phyloP scores from a whole-genome alignment of 225 moss, liverwort and hornwort genomes.

The Bryoerythrophyllum caledonicum region DNA sequence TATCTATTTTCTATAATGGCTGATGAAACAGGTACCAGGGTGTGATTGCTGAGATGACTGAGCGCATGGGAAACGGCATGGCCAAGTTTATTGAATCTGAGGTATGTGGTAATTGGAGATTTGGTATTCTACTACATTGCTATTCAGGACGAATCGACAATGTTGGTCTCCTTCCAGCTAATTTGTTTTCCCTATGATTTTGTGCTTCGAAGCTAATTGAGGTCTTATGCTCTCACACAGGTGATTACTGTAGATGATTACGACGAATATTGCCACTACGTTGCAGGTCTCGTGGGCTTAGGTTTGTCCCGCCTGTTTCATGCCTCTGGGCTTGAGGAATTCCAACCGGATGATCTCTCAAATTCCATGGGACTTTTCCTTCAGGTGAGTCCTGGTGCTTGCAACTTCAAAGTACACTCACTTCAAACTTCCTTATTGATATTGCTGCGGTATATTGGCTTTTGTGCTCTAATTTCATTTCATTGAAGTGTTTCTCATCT shows the following conservation, averaged over 20 bases:
- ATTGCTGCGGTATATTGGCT: background rate
- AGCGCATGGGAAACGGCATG: constrained; percentile 95
- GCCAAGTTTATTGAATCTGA: constrained; percentile 84
- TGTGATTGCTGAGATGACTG: constrained; percentile 85
- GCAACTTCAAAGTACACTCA: background rate
- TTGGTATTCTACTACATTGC: constrained; percentile 3
- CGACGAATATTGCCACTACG: constrained; percentile 97
- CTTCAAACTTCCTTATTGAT: constrained; percentile 3
- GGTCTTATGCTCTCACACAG: constrained; percentile 33
- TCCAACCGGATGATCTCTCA: constrained; percentile 82
- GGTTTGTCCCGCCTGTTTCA: constrained; percentile 87
- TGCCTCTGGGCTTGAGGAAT: constrained; percentile 72
- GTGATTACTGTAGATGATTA: constrained; percentile 85
- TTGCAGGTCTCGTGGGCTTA: constrained; percentile 91
- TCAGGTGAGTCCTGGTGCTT: constrained; percentile 56
- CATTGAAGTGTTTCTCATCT: constrained; percentile 1
- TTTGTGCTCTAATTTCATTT: constrained; percentile 10
- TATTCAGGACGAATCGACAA: background rate
- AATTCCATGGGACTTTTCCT: constrained; percentile 97
- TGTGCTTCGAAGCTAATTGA: constrained; percentile 17
- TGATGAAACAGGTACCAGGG: constrained; percentile 71
- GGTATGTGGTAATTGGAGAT: constrained; percentile 32
- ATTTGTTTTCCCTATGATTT: background rate
- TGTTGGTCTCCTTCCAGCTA: background rate
- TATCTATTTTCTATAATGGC: background rate